These are phyloP conservation scores for Carex scoparia DNA, from an alignment of 176 grass and related monocot species.

Conservation along the genomic window DNA sequence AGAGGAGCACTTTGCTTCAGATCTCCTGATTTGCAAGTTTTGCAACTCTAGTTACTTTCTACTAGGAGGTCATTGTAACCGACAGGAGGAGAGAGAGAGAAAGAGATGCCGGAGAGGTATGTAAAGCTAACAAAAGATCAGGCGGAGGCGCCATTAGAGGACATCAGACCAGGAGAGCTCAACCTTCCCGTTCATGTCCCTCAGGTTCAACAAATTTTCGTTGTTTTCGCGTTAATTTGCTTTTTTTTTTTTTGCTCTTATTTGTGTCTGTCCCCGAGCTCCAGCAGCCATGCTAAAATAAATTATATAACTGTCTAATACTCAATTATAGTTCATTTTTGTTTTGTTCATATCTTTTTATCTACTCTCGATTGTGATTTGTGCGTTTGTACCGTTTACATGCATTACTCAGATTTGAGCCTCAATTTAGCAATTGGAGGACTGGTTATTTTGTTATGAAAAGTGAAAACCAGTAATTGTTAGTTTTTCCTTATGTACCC, in stretches of 20 bases:
- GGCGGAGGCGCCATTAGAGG: slow-evolving; percentile 29
- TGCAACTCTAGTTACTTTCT: background rate
- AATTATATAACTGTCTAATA: background rate
- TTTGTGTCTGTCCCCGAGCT: background rate
- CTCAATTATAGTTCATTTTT: background rate
- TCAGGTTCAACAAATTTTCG: slow-evolving; percentile 17
- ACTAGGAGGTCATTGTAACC: background rate
- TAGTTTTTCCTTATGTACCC: background rate
- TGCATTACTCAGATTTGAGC: background rate
- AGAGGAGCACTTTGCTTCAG: background rate
- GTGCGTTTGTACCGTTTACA: background rate
- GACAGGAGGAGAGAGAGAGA: background rate
- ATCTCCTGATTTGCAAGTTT: background rate
- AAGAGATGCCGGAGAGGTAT: slow-evolving; percentile 51
- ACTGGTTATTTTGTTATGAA: background rate
- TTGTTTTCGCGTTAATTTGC: background rate
- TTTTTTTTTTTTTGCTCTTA: background rate
- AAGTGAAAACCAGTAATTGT: background rate
- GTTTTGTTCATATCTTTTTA: background rate
- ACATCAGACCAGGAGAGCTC: slow-evolving; percentile 66
- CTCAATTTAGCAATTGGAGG: background rate
- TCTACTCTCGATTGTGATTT: background rate
- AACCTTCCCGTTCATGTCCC: slow-evolving; percentile 46
- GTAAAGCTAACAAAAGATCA: slow-evolving; percentile 45
- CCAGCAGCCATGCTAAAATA: background rate